A percentile compares a stretch with the other conserved stretches of the same genome.
Conservation (phyloP, 352 stramenopile genomes). For the Phytophthora pluvialis region DNA sequence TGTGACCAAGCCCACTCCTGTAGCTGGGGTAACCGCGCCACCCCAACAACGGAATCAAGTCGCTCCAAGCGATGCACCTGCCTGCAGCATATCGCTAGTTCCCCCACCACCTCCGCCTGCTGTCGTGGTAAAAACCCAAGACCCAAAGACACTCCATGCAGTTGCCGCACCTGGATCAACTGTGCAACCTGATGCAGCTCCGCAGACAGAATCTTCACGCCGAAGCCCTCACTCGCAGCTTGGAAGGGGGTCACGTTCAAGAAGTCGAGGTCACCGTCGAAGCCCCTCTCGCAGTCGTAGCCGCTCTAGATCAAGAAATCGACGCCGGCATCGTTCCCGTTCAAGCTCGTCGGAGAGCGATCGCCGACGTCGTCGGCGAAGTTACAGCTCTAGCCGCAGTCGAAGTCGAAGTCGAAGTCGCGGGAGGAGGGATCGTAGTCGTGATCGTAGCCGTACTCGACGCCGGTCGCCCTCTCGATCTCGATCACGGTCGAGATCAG, state of each 20-base stretch:
- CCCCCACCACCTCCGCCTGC: conserved; percentile 17
- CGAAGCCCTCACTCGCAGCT: conserved; percentile 11
- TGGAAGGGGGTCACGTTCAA: conserved; percentile 20
- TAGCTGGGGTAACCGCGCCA: conserved; percentile 4
- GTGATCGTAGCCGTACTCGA: conserved; percentile 22
- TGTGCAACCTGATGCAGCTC: neutral
- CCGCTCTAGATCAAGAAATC: conserved; percentile 23
- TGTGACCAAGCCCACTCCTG: neutral
- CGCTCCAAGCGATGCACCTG: neutral
- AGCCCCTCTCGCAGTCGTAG: conserved; percentile 29
- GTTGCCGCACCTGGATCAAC: neutral
- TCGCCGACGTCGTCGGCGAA: conserved; percentile 18
- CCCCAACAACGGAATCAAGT: conserved; percentile 3
- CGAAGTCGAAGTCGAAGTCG: conserved; percentile 46
- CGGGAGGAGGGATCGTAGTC: conserved; percentile 19
- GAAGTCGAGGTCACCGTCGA: conserved; percentile 24
- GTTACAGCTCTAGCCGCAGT: conserved; percentile 30
- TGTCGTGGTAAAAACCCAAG: conserved; percentile 4
- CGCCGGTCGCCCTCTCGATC: conserved; percentile 41
- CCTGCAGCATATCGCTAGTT: neutral
- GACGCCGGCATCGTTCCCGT: conserved; percentile 20
- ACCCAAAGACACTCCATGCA: neutral
- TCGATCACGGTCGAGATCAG: conserved; percentile 25
- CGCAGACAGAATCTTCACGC: neutral
- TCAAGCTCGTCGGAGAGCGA: conserved; percentile 32